Evolutionary conservation across 768 basidiomycete species (phyloP), one percentile per base, ranked within the genome.

Genomic region (Candolleomyces efflorescens): DNA sequence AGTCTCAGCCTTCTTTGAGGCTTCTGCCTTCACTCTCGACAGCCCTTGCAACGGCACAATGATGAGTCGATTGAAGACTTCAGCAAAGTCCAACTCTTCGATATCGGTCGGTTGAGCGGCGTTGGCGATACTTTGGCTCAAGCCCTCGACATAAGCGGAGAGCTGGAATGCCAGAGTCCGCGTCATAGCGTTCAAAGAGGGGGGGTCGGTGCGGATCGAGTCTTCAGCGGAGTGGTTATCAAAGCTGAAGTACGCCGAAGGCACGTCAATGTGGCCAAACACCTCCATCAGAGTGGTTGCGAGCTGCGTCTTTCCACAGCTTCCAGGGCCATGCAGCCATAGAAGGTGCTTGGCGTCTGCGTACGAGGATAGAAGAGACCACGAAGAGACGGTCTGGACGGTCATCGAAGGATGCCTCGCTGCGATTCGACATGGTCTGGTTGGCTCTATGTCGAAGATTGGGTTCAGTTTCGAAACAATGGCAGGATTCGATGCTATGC

Each of bases 111-210:
- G 5, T 37, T 32, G 22, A n/a, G 27, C 49, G 26, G 48, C 49
- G 27, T 32, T 50, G 7, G 49, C 6, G 5, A 57, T 23, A 18
- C 18, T 17, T 13, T 6, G 12, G 26, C 12, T 22, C 3, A 58
- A 23, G 24, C 41, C 50, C 5, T 58, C 44, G n/a, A 52, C 43
- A 32, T 58, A 58, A n/a, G 56, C 49, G 2, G 56, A 50, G 15
- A 58, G 26, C 22, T 58, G 56, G 43, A 58, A 58, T 24, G 56
- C 56, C 10, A 58, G 20, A 3, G 49, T 53, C 43, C n/a, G 10
- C 2, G 43, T 32, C 49, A 58, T 43, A 38, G n/a, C 13, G 3
- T 43, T 37, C 12, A 57, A 17, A 13, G 27, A 32, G 24, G 49
- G 49, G 9, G 49, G 49, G 17, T 44, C 43, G n/a, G 36, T 36